Percentiles rank a stretch among this genome's conserved stretches.
Evolutionary conservation across 73 alveolate species (phyloP).

Genomic region (Paramecium primaurelia): DNA sequence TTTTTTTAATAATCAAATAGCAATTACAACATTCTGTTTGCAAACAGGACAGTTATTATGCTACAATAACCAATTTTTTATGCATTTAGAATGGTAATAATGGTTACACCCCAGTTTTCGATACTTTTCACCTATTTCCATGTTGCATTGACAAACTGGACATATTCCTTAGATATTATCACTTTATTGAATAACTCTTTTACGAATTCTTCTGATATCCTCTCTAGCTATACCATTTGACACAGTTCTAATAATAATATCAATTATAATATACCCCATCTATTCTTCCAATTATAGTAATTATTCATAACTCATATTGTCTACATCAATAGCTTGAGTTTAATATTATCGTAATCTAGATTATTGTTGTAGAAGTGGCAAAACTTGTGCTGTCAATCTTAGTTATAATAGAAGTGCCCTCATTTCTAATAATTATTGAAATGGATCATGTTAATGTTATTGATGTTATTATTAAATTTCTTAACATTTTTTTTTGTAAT

Average conservation of each 20-base stretch:
- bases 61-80: not conserved
- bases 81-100: conserved; percentile 32
- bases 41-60: conserved; percentile 44
- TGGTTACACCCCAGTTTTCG: conserved; percentile 20
- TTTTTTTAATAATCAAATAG: not conserved
- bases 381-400: not conserved
- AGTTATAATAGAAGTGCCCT: not conserved
- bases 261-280: not conserved
- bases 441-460: not conserved
- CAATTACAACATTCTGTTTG: not conserved
- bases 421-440: conserved; percentile 17
- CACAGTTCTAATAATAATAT: not conserved
- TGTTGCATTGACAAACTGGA: conserved; percentile 17
- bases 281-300: not conserved
- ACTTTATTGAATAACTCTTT: not conserved
- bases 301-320: conserved; percentile 12
- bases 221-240: conserved; percentile 9
- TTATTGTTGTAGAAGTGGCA: not conserved
- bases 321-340: not conserved
- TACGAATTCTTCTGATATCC: conserved; percentile 17
- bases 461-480: not conserved
- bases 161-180: not conserved
- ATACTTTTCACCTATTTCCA: not conserved
- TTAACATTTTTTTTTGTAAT: not conserved
- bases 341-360: not conserved